A percentile compares a stretch with the other conserved stretches of the same genome.
Evolutionary conservation across 345 rosid genomes (phyloP).

Genomic region (Theobroma cacao): DNA sequence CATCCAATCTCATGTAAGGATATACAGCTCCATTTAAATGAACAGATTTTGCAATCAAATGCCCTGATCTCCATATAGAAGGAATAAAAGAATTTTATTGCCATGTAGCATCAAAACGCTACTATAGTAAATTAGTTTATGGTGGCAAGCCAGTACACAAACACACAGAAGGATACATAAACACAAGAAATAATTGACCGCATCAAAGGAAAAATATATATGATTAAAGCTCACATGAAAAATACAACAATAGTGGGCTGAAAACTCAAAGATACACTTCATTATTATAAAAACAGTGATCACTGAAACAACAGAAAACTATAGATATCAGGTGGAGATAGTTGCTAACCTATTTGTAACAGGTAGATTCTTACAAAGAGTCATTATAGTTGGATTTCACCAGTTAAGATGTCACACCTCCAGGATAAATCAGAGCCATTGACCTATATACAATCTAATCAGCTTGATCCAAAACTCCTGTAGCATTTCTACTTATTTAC

Average conservation of each 20-base stretch:
- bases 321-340: conserved; percentile 11
- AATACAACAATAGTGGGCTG: conserved; percentile 3
- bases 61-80: background rate
- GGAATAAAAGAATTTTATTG: background rate
- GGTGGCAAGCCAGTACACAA: background rate
- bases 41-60: background rate
- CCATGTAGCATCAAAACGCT: background rate
- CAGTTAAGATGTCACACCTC: conserved; percentile 18
- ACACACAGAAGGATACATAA: background rate
- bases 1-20: background rate
- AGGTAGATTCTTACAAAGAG: conserved; percentile 21
- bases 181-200: background rate
- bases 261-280: conserved; percentile 15
- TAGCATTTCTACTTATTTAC: conserved; percentile 28
- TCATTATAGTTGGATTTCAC: conserved; percentile 12
- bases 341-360: conserved; percentile 20
- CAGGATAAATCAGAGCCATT: conserved; percentile 18
- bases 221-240: background rate
- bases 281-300: conserved; percentile 22
- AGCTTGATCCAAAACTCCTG: conserved; percentile 21
- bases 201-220: background rate
- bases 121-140: background rate
- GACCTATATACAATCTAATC: conserved; percentile 35
- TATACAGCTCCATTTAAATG: background rate
- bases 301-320: conserved; percentile 14